Base-by-base conservation (phyloP, 129 eudicot genomes). In the Oenanthe sinensis region DNA sequence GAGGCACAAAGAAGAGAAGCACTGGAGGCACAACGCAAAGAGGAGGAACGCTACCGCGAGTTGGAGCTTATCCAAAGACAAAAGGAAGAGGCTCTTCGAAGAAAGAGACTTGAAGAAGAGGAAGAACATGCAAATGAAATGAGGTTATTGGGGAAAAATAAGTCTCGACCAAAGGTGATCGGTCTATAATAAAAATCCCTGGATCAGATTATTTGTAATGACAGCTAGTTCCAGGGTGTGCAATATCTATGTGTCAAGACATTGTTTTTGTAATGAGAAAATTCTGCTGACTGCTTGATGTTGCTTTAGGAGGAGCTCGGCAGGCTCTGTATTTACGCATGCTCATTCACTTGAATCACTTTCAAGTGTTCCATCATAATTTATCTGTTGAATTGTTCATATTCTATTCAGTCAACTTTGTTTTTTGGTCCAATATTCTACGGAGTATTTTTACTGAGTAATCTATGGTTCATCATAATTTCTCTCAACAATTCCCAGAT, bases 1-100 rank as follows among this genome's bases (percentile, higher is more conserved):
- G 97, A 94, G 83, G 93, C 97, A 43, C 98, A 94, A 83, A 88
- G 92, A 85, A 84, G 89, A 81, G 96, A 87, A 87, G 98, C 96
- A 54, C 52, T 94, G 71, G 97, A 93, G 87, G 90, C 81, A 76
- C 97, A 91, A 84, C 79, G 93, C 37, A 93, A 86, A 85, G 98
- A 93, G 82, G 98, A 91, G 81, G 97, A 91, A 81, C 84, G 98
- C 20, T 82, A 84, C 65, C 76, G 97, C 48, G 97, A 91, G 82
- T 83, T 94, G 55, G 96, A 91, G 81, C 74, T 89, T 44, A 89
- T 94, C 74, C 98, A 94, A 78, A 85, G 96, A 79, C 96, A 88
- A 77, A 94, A 94, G 39, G 98, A 90, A 85, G 97, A 94, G 87
- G 96, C 93, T 83, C 83, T 86, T 63, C 81, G 97, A 75, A 85